Evolutionary conservation across 2,329 filamentous ascomycete species (phyloP), one percentile per base, ranked within the genome.

Genomic region (Diaporthe humulicola): DNA sequence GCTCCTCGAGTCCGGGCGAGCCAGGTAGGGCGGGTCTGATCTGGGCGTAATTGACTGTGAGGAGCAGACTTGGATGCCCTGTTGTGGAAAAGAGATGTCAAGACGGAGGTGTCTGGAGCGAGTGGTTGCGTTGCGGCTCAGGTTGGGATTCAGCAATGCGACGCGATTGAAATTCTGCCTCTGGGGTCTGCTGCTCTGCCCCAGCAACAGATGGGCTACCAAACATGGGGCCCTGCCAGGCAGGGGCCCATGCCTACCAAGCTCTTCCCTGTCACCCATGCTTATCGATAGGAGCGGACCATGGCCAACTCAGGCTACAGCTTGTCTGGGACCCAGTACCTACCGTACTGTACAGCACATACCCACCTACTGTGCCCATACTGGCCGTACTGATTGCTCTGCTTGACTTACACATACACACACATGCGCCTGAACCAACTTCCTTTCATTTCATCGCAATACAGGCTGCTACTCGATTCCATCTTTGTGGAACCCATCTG

Each of bases 161-260:
- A 70, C 45, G 40, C 57, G 70, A 52, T 67, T 40, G 73, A 74
- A 74, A 74, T 74, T 67, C 73, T 74, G 73, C 45, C 67, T 54
- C 42, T 64, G n/a, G 40, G 25, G 40, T 17, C 45, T 69, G n/a
- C 28, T 57, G 42, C 30, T 67, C 33, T 74, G 64, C 66, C 67
- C 67, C 73, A 58, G 73, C 73, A 73, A 61, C 70, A 60, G 36
- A 22, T 66, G 45, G 64, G 54, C 52, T 57, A 19, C 28, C n/a
- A 54, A 45, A 9, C 28, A 67, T 54, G 54, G 54, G 69, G 28
- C 17, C 67, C 40, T 58, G 40, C 69, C 52, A 14, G 67, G 52
- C 52, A 57, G 52, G 52, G 56, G 67, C 14, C 40, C 30, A 60
- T 12, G 15, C 42, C 54, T 14, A 25, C 56, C 22, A 42, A 60